Evolutionary conservation across 169 alveolate genomes (phyloP), one percentile per base, ranked within the genome.

Genomic region (Cryptosporidium sp.): DNA sequence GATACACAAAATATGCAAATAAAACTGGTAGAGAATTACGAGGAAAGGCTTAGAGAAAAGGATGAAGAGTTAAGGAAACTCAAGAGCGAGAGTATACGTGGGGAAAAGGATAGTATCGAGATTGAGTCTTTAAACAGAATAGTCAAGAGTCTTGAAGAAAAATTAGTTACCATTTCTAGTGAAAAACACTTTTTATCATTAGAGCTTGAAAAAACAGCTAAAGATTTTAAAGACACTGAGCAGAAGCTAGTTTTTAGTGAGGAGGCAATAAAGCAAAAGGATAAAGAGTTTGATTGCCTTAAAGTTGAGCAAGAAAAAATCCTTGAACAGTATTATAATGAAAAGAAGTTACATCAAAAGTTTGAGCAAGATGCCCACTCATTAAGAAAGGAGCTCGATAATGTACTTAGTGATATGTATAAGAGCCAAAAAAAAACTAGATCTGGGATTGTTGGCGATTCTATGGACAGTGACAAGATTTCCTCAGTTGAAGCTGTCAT

Each of bases 311-410:
- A 62, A 35, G 35, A 26, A 23, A 23, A 80, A 59, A 39, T 45
- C 35, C 52, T 41, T 18, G 80, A 80, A 14, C 21, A 80, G 16
- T 67, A 61, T 80, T 26, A 80, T 48, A 3, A 80, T 52, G 89
- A 80, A 39, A 65, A 62, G 41, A 37, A n/a, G 16, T 21, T 41
- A 14, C 89, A 65, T 23, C 65, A 80, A 5, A 80, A 65, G 55
- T 80, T 62, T 45, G 80, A 80, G 18, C 80, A 80, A 45, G 89
- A 80, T n/a, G 75, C 75, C 1, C 29, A 41, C 62, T 35, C 68
- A 37, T 18, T 80, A 21, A 59, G 39, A 62, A 80, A 65, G 21
- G 89, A 80, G 37, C 55, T 80, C 23, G 89, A 80, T 62, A 80
- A 65, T 67, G 41, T 80, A n/a, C 67, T 80, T 1, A 80, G 75